Percentiles rank a stretch among this genome's conserved stretches.
phyloP scores from a whole-genome alignment of 2,329 filamentous ascomycete species.

The Aspergillus sclerotialis region DNA sequence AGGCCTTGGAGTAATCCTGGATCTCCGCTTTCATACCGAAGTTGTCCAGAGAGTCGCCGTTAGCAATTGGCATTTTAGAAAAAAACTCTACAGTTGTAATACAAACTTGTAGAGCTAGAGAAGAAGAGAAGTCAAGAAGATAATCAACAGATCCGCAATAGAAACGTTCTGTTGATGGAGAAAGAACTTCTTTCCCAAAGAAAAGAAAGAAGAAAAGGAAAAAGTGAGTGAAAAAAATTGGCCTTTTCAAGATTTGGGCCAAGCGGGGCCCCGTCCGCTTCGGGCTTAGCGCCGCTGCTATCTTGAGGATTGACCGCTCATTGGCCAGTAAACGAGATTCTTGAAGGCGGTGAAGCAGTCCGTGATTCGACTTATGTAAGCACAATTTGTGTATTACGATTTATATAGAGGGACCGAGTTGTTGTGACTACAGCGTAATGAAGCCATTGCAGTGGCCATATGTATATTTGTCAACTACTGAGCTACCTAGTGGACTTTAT shows the following conservation, averaged over 20 bases:
- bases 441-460: too few relatives aligned
- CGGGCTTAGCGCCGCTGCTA: conserved; percentile 15
- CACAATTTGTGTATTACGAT: background rate
- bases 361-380: background rate
- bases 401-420: background rate
- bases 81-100: conserved; percentile 22
- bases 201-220: conserved; percentile 41
- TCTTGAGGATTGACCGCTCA: conserved; percentile 1
- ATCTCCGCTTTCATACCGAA: conserved; percentile 47
- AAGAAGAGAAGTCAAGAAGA: conserved; percentile 14
- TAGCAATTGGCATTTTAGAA: conserved; percentile 63
- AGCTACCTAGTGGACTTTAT: too few relatives aligned
- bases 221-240: conserved; percentile 23
- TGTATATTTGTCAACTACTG: too few relatives aligned
- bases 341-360: conserved; percentile 1
- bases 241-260: conserved; percentile 20
- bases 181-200: conserved; percentile 53
- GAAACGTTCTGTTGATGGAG: conserved; percentile 51
- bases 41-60: conserved; percentile 51
- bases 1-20: conserved; percentile 67
- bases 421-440: too few relatives aligned
- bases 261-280: conserved; percentile 10
- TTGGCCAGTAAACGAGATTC: conserved; percentile 1
- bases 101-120: conserved; percentile 15
- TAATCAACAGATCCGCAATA: conserved; percentile 39